These are phyloP conservation scores for Calonectria honghensis DNA, from an alignment of 2,329 filamentous ascomycete species.

Conservation along the genomic window DNA sequence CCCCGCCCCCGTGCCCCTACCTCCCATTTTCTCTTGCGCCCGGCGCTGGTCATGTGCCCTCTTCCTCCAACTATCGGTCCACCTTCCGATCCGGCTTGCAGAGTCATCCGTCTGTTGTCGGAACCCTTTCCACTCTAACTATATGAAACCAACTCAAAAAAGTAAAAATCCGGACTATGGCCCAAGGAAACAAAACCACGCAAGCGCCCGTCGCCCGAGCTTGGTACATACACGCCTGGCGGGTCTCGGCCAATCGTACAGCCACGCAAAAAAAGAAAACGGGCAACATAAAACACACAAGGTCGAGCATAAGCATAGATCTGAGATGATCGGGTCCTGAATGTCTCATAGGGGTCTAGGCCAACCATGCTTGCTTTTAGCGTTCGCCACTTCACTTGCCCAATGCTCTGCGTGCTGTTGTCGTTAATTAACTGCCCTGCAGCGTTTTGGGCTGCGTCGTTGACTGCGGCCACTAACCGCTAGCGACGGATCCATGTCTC, in stretches of 20 bases:
- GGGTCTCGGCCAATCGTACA: neutral
- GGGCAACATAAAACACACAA: neutral
- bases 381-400: neutral
- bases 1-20: conserved; percentile 43
- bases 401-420: conserved; percentile 8
- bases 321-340: conserved; percentile 13
- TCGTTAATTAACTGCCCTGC: conserved; percentile 21
- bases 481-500: conserved; percentile 34
- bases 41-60: conserved; percentile 49
- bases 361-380: conserved; percentile 29
- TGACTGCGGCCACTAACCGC: conserved; percentile 33
- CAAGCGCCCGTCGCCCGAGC: neutral
- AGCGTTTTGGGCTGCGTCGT: conserved; percentile 11
- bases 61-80: conserved; percentile 35
- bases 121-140: neutral
- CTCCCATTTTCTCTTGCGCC: conserved; percentile 44
- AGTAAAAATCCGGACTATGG: neutral
- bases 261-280: neutral
- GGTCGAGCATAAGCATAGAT: conserved; percentile 1
- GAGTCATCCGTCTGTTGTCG: conserved; percentile 21
- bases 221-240: neutral
- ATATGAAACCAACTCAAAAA: neutral
- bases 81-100: conserved; percentile 19
- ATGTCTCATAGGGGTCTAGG: conserved; percentile 26
- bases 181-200: conserved; percentile 7